Conservation (phyloP, 73 alveolate genomes). For the Paramecium octaurelia region DNA sequence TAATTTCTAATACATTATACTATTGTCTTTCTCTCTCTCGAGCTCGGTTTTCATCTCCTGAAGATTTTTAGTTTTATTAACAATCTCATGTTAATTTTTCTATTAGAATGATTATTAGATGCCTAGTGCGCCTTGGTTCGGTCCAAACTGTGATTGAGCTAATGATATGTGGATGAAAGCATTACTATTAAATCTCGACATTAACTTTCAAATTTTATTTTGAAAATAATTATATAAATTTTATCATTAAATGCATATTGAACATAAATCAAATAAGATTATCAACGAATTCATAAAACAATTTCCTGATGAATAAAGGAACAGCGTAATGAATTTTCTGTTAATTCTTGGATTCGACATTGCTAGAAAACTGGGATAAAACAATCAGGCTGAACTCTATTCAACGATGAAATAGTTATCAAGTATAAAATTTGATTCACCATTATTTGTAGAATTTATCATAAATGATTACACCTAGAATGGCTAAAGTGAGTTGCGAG, state of each 20-base stretch:
- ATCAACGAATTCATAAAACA: background rate
- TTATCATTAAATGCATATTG: background rate
- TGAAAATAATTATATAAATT: background rate
- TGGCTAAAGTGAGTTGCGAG: background rate
- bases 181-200: background rate
- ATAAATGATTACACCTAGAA: background rate
- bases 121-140: background rate
- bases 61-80: background rate
- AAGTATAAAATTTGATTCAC: background rate
- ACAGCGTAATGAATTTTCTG: background rate
- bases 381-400: background rate
- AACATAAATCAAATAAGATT: background rate
- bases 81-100: background rate
- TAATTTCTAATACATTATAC: background rate
- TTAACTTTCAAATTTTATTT: background rate
- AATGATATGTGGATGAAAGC: background rate
- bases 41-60: background rate
- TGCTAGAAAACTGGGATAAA: background rate
- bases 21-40: background rate
- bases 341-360: background rate
- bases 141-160: background rate
- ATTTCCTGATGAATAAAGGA: background rate
- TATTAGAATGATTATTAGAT: background rate
- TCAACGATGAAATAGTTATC: background rate
- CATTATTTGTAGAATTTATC: background rate